Evolutionary conservation across 1,284 basidiomycete genomes (phyloP), one percentile per base, ranked within the genome.

Genomic region (Chalciporus sp.): DNA sequence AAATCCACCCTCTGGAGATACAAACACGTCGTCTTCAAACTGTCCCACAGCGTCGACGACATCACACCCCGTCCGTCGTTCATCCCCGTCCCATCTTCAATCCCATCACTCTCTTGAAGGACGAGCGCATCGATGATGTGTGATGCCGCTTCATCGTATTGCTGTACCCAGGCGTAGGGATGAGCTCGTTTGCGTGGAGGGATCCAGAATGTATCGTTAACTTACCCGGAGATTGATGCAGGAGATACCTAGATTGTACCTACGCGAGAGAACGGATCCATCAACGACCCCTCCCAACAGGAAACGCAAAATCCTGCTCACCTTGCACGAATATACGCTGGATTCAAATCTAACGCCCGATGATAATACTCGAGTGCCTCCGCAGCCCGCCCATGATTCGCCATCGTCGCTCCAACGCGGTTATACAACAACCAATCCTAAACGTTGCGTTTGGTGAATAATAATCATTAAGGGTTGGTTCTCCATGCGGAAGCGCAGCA

Each of bases 371-470:
- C 77, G 16, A 98, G 79, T 9, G 97, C 95, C 58, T 94, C 86
- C 41, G 85, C 84, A 17, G 92, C 85, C 47, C 82, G 80, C 0
- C 96, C 95, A 61, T 85, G 90, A 70, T 99, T 99, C 44, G 95
- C 95, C 68, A 98, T 85, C 2, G 95, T 98, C 16, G 96, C 96
- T 14, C 96, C 96, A 26, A 98, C 90, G 23, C 96, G 86, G 70
- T 99, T 99, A 74, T 95, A 98, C 58, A 99, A 73, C 45, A 96
- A 76, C 90, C 94, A 98, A 67, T 99, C 96, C 91, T 95, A 48
- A 28, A 26, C 29, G n/a, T n/a, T 23, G 10, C 10, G 10, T 14
- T 31, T 10, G 14, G 2, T 20, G 10, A 42, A 19, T 5, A 28
- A 53, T 17, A 49, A 19, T 45, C 28, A 51, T n/a, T 16, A n/a